A percentile compares a stretch with the other conserved stretches of the same genome.
phyloP scores from a whole-genome alignment of 2,329 filamentous ascomycete genomes.

The Coniella lustricola region DNA sequence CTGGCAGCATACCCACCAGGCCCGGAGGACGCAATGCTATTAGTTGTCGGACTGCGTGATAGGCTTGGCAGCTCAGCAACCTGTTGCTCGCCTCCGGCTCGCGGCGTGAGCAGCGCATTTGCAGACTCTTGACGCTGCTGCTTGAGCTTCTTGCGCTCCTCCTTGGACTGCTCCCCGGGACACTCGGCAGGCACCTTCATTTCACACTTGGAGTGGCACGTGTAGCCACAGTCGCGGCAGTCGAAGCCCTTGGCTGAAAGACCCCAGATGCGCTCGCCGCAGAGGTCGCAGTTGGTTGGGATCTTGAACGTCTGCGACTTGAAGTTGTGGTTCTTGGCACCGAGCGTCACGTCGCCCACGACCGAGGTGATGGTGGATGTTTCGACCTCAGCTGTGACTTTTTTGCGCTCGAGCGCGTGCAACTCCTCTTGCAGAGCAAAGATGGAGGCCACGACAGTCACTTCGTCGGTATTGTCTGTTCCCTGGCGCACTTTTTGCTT shows the following conservation, averaged over 20 bases:
- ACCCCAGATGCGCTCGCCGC: slow-evolving; percentile 95
- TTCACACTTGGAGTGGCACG: slow-evolving; percentile 96
- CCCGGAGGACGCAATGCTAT: slow-evolving; percentile 64
- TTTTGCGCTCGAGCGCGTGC: slow-evolving; percentile 75
- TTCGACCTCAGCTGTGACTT: slow-evolving; percentile 85
- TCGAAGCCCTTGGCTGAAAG: slow-evolving; percentile 94
- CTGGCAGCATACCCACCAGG: slow-evolving; percentile 65
- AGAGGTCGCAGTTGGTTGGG: slow-evolving; percentile 95
- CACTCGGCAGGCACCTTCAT: slow-evolving; percentile 98
- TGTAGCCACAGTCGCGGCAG: slow-evolving; percentile 94
- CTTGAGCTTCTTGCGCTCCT: slow-evolving; percentile 93
- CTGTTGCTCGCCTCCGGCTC: slow-evolving; percentile 28
- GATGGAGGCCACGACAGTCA: slow-evolving; percentile 73
- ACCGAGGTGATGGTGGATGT: slow-evolving; percentile 85
- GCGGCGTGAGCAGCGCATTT: slow-evolving; percentile 49
- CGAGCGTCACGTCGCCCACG: slow-evolving; percentile 86
- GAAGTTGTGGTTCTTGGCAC: slow-evolving; percentile 94
- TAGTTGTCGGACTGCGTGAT: slow-evolving; percentile 80
- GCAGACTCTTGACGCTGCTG: slow-evolving; percentile 74
- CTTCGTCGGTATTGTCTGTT: slow-evolving; percentile 81
- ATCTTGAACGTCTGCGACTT: slow-evolving; percentile 99
- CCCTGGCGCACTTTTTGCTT: slow-evolving; percentile 75
- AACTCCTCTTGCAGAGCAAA: slow-evolving; percentile 79
- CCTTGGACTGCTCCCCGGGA: slow-evolving; percentile 87
- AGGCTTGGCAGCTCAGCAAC: slow-evolving; percentile 60